phyloP scores from a whole-genome alignment of 192 early-diverging fungal genomes.

The Obelidium mucronatum region DNA sequence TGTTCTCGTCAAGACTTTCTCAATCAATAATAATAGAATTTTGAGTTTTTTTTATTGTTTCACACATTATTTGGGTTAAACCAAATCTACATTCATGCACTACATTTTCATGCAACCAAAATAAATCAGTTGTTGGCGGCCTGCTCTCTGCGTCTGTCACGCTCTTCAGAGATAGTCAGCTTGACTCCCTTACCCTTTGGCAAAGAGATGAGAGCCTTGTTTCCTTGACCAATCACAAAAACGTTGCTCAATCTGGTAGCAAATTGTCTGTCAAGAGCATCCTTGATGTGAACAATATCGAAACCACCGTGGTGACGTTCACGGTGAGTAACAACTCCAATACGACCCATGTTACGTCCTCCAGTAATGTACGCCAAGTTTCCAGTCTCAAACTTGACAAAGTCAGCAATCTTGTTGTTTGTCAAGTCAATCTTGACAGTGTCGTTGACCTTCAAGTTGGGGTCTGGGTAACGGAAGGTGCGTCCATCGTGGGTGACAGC shows the following conservation, averaged over 20 bases:
- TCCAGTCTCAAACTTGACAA: constrained; percentile 97
- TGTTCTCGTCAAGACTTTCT: too few relatives aligned
- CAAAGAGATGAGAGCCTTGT: constrained; percentile 94
- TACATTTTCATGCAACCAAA: too few relatives aligned
- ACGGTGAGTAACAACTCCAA: constrained; percentile 95
- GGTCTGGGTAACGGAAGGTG: constrained; percentile 99
- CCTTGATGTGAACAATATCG: constrained; percentile 99
- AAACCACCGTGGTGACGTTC: constrained; percentile 98
- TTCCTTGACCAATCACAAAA: constrained; percentile 79
- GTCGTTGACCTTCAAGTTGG: constrained; percentile 99
- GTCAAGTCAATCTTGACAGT: constrained; percentile 97
- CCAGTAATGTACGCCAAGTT: constrained; percentile 98
- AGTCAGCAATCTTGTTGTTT: constrained; percentile 89
- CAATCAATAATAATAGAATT: too few relatives aligned
- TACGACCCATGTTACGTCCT: constrained; percentile 98
- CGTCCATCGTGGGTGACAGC: constrained; percentile 99
- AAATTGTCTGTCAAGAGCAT: constrained; percentile 91
- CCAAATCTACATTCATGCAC: too few relatives aligned
- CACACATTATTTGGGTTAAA: too few relatives aligned
- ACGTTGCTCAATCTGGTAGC: constrained; percentile 99
- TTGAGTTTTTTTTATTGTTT: too few relatives aligned
- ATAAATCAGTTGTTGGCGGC: constrained; percentile 29
- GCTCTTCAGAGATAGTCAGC: constrained; percentile 99
- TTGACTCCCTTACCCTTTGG: constrained; percentile 99
- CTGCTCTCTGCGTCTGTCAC: constrained; percentile 85